phyloP scores from a whole-genome alignment of 2,329 filamentous ascomycete species.

The Pestalotiopsis sp. region DNA sequence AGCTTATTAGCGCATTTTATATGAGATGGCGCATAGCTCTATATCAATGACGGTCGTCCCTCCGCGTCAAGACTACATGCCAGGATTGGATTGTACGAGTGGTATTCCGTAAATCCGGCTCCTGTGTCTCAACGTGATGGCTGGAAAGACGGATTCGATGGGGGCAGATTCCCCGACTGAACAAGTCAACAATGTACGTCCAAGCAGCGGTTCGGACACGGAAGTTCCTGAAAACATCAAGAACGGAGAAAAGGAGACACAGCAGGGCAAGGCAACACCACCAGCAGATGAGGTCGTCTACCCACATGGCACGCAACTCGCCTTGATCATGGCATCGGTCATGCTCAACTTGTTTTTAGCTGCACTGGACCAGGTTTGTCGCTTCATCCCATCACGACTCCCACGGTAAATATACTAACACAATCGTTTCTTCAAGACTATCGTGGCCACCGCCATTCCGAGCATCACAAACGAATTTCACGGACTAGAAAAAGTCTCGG shows the following conservation, averaged over 20 bases:
- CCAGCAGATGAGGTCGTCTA: not conserved
- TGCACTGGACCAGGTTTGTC: not conserved
- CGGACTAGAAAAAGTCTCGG: slow-evolving; percentile 38
- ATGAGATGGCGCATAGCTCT: not conserved
- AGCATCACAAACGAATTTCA: slow-evolving; percentile 41
- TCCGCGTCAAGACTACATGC: not conserved
- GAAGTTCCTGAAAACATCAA: not conserved
- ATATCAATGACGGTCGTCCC: not conserved
- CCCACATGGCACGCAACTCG: not conserved
- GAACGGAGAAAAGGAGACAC: not conserved
- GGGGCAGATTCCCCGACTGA: not conserved
- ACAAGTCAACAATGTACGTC: not conserved
- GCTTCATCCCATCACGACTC: not conserved
- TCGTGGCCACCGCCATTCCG: slow-evolving; percentile 32
- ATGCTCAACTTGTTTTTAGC: not conserved
- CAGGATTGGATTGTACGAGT: not conserved
- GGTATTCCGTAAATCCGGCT: too few species aligned
- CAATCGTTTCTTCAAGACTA: not conserved
- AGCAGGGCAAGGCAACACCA: not conserved
- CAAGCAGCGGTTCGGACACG: not conserved
- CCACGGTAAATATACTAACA: not conserved
- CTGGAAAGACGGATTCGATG: not conserved
- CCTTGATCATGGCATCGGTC: not conserved
- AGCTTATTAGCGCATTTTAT: not conserved
- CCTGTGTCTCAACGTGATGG: not conserved